A percentile compares a stretch with the other conserved stretches of the same genome.
These are phyloP conservation scores for Hemerocallis citrina DNA, from an alignment of 106 monocot species.

Conservation along the genomic window DNA sequence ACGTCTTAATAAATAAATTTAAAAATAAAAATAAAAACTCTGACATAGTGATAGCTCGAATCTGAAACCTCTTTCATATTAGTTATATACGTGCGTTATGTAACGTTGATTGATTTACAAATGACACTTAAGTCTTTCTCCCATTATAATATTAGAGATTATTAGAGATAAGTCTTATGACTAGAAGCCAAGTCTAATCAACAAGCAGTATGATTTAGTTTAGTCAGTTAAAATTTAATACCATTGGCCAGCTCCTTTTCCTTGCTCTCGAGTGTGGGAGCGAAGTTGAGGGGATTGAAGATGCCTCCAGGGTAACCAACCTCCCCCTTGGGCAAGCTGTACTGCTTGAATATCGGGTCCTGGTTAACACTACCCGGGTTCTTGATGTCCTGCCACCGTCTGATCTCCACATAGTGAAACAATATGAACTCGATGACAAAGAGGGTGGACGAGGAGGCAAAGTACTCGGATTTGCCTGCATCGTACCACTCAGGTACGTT, in stretches of 20 bases:
- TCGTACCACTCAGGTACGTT: slow-evolving; percentile 84
- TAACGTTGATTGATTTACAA: too few relatives aligned
- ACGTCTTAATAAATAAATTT: too few relatives aligned
- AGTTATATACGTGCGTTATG: too few relatives aligned
- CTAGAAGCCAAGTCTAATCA: background rate
- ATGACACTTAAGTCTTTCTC: background rate
- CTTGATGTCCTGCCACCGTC: slow-evolving; percentile 99
- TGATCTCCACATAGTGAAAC: slow-evolving; percentile 96
- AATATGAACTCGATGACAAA: slow-evolving; percentile 98
- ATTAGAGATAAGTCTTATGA: too few relatives aligned
- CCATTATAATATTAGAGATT: background rate
- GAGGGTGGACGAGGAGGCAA: slow-evolving; percentile 87
- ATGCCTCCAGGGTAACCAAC: slow-evolving; percentile 82
- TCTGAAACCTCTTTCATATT: too few relatives aligned
- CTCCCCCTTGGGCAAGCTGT: slow-evolving; percentile 74
- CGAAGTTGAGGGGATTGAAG: slow-evolving; percentile 97
- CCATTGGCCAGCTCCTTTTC: slow-evolving; percentile 98
- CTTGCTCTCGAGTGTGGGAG: slow-evolving; percentile 71
- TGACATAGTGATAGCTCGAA: too few relatives aligned
- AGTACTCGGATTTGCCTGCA: slow-evolving; percentile 85
- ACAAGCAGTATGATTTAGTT: background rate
- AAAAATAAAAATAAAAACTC: too few relatives aligned
- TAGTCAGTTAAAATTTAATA: too few relatives aligned
- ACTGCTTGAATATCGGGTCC: slow-evolving; percentile 97
- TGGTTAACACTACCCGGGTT: slow-evolving; percentile 96